phyloP scores from a whole-genome alignment of 2,329 filamentous ascomycete genomes.

The Xylariaceae sp. region DNA sequence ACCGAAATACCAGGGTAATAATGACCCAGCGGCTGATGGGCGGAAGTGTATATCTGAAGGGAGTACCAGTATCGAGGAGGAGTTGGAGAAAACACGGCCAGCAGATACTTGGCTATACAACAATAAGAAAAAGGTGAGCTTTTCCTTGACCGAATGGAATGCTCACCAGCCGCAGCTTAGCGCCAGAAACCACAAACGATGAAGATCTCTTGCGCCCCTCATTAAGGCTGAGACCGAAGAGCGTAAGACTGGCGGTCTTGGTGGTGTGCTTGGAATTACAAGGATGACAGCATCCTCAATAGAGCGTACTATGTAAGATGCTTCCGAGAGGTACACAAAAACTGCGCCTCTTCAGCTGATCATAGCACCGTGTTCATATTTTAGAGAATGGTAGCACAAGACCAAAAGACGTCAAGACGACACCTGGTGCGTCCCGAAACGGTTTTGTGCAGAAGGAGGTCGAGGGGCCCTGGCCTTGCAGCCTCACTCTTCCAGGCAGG shows the following conservation, averaged over 20 bases:
- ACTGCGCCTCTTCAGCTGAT: no score
- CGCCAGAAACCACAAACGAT: background rate
- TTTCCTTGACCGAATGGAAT: background rate
- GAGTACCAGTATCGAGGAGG: slow-evolving; percentile 7
- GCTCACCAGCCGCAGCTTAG: slow-evolving; percentile 11
- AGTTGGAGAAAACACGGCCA: background rate
- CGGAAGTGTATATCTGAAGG: background rate
- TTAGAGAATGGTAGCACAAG: no score
- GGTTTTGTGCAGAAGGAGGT: slow-evolving; percentile 3
- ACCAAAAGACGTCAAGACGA: no score
- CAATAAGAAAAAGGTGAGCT: no score
- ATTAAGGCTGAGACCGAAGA: slow-evolving; percentile 7
- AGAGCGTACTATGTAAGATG: no score
- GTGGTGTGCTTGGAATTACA: no score
- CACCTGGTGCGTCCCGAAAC: no score
- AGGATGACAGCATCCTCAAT: no score
- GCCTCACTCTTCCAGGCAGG: no score
- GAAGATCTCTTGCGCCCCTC: slow-evolving; percentile 9
- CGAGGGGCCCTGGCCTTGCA: slow-evolving; percentile 16
- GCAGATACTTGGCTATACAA: background rate
- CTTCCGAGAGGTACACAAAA: no score
- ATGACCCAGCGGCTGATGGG: background rate
- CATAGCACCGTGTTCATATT: no score
- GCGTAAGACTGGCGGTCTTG: no score
- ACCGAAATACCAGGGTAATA: slow-evolving; percentile 3